phyloP scores from a whole-genome alignment of 2,329 filamentous ascomycete genomes.

The Pseudogymnoascus sp. region DNA sequence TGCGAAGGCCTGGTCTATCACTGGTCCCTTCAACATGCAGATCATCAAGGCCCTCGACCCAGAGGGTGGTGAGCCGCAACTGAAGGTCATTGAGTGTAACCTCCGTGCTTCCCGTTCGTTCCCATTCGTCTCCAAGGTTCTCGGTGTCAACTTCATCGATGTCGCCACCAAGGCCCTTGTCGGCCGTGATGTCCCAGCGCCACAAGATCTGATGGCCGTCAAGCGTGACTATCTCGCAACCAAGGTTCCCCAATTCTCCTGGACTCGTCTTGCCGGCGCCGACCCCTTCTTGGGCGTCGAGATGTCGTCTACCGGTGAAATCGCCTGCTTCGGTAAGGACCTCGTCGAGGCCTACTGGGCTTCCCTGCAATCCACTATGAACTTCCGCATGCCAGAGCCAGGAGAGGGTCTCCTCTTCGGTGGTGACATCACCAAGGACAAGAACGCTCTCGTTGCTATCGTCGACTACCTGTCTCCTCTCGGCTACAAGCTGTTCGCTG shows the following conservation, averaged over 20 bases:
- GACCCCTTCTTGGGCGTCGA: constrained; percentile 97
- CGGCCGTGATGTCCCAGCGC: constrained; percentile 73
- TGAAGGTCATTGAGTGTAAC: constrained; percentile 98
- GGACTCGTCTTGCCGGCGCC: constrained; percentile 93
- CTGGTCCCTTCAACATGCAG: constrained; percentile 99
- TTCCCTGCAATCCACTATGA: constrained; percentile 94
- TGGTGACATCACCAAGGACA: constrained; percentile 63
- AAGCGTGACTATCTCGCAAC: constrained; percentile 91
- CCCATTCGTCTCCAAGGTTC: constrained; percentile 95
- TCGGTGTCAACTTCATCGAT: constrained; percentile 95
- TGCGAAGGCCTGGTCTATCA: constrained; percentile 93
- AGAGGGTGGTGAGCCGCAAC: constrained; percentile 62
- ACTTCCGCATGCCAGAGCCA: constrained; percentile 92
- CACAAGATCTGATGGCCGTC: constrained; percentile 77
- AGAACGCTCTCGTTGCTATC: constrained; percentile 62
- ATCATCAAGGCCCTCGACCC: constrained; percentile 87
- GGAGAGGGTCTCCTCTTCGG: constrained; percentile 94
- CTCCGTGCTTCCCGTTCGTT: constrained; percentile 94
- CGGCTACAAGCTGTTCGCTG: constrained; percentile 90
- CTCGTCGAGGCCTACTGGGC: constrained; percentile 97
- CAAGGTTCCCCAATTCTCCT: constrained; percentile 98
- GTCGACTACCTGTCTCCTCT: constrained; percentile 82
- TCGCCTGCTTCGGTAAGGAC: constrained; percentile 96
- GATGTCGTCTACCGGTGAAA: constrained; percentile 95
- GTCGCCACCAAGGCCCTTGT: constrained; percentile 88